phyloP scores from a whole-genome alignment of 1,284 basidiomycete genomes.

The Xerocomus minutiporus region DNA sequence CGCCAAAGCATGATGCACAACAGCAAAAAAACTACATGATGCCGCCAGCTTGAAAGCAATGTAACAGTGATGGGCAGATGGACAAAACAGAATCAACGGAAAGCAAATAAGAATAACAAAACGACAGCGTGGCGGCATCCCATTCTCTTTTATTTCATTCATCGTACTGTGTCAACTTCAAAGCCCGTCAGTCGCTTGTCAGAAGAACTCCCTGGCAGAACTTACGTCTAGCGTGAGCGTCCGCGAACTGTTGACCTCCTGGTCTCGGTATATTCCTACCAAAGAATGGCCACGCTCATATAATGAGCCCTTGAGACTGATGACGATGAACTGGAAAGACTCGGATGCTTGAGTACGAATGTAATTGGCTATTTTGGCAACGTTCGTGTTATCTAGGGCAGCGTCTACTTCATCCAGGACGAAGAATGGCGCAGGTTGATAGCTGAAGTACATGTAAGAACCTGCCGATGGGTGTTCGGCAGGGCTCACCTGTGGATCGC shows the following conservation, averaged over 20 bases:
- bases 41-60: too few species aligned
- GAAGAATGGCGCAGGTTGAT: constrained; percentile 97
- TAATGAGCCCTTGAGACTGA: constrained; percentile 87
- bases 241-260: constrained; percentile 86
- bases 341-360: constrained; percentile 77
- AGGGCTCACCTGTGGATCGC: constrained; percentile 81
- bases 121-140: neutral
- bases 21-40: neutral
- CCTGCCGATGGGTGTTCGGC: too few species aligned
- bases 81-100: constrained; percentile 1
- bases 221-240: constrained; percentile 88
- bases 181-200: constrained; percentile 6
- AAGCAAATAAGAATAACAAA: constrained; percentile 28
- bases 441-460: constrained; percentile 45
- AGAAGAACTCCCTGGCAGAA: constrained; percentile 9
- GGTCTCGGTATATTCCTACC: constrained; percentile 92
- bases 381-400: constrained; percentile 94
- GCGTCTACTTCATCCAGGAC: constrained; percentile 98
- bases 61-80: neutral
- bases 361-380: constrained; percentile 89
- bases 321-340: constrained; percentile 93
- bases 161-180: constrained; percentile 39
- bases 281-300: constrained; percentile 91
- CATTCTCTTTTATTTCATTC: constrained; percentile 24
- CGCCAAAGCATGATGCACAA: too few species aligned